Evolutionary conservation across 805 yeast species (phyloP).

Genomic region (Sugiyamaella chiloensis): DNA sequence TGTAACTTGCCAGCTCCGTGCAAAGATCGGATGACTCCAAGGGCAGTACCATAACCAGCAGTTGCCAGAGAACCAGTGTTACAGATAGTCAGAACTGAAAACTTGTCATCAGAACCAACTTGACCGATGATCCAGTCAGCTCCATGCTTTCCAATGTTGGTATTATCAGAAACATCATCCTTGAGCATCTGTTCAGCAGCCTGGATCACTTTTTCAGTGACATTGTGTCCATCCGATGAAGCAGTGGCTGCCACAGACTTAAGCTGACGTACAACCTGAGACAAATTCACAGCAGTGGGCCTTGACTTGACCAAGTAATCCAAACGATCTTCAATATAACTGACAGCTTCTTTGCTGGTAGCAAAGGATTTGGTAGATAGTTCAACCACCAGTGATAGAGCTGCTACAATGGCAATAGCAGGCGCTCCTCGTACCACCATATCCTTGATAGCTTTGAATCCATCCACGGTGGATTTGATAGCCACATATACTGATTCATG

Average conservation of each 20-base stretch:
- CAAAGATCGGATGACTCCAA: conserved; percentile 83
- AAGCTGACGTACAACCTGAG: conserved; percentile 65
- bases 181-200: conserved; percentile 53
- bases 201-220: conserved; percentile 35
- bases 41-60: conserved; percentile 95
- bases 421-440: conserved; percentile 99
- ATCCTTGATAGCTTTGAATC: conserved; percentile 72
- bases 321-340: conserved; percentile 46
- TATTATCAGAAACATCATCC: conserved; percentile 77
- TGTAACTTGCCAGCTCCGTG: conserved; percentile 49
- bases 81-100: conserved; percentile 86
- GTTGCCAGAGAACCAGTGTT: conserved; percentile 97
- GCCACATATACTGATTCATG: conserved; percentile 67
- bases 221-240: conserved; percentile 26
- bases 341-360: conserved; percentile 18
- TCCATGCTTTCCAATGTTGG: conserved; percentile 77
- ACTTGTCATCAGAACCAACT: conserved; percentile 47
- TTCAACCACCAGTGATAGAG: conserved; percentile 79
- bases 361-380: conserved; percentile 26
- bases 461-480: conserved; percentile 65
- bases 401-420: conserved; percentile 94
- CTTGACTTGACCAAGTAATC: conserved; percentile 71
- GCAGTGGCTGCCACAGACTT: conserved; percentile 33
- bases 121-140: conserved; percentile 57
- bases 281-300: conserved; percentile 93